Evolutionary conservation across 2,329 filamentous ascomycete species (phyloP).

Genomic region (Westerdykella aurantiaca): DNA sequence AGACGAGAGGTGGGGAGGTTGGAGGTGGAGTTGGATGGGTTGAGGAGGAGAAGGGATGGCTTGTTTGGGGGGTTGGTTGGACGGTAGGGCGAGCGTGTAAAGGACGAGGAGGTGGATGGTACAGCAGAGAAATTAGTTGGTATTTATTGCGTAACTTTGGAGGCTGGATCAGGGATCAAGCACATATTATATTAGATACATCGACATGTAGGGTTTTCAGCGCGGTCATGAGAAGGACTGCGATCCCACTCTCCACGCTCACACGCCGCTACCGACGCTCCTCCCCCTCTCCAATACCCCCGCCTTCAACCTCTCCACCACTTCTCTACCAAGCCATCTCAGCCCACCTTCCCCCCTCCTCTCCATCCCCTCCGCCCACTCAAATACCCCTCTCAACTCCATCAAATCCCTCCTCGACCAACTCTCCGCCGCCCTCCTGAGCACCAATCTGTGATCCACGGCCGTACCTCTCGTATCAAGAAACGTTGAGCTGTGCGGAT

Average conservation of each 20-base stretch:
- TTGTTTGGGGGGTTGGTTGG: slow-evolving; percentile 70
- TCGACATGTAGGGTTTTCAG: too few relatives aligned
- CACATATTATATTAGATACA: too few relatives aligned
- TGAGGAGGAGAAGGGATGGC: slow-evolving; percentile 61
- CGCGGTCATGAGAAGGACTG: too few relatives aligned
- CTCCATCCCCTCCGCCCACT: slow-evolving; percentile 53
- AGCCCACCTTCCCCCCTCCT: slow-evolving; percentile 34
- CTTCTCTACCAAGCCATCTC: slow-evolving; percentile 53
- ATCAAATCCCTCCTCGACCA: slow-evolving; percentile 44
- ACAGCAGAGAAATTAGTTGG: too few relatives aligned
- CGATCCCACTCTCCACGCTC: not conserved
- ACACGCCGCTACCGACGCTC: not conserved
- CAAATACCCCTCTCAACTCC: slow-evolving; percentile 59
- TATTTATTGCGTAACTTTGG: too few relatives aligned
- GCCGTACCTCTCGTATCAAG: slow-evolving; percentile 53
- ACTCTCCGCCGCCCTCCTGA: slow-evolving; percentile 48
- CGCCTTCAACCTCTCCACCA: slow-evolving; percentile 51
- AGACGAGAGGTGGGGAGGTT: slow-evolving; percentile 64
- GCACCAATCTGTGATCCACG: slow-evolving; percentile 66
- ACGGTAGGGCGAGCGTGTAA: slow-evolving; percentile 1
- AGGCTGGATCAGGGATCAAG: too few relatives aligned
- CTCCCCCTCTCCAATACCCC: slow-evolving; percentile 41
- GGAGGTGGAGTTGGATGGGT: slow-evolving; percentile 55
- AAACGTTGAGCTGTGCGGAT: slow-evolving; percentile 42
- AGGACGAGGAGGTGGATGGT: not conserved